phyloP scores from a whole-genome alignment of 129 eudicot genomes.

The Scalesia atractyloides region DNA sequence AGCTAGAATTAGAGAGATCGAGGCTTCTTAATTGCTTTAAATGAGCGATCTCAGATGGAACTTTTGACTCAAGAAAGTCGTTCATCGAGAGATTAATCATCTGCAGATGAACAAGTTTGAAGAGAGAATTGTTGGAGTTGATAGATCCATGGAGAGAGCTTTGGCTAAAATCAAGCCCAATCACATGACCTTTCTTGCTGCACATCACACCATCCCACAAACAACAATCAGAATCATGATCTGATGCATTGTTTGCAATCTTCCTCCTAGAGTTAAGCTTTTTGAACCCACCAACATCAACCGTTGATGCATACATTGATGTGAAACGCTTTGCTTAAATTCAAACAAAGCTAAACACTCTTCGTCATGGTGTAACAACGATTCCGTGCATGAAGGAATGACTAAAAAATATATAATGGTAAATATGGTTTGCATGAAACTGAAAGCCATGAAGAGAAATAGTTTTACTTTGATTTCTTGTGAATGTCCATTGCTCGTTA shows the following conservation, averaged over 20 bases:
- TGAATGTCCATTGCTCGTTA: too few relatives aligned
- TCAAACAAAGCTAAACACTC: too few relatives aligned
- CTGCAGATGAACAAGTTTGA: conserved; percentile 5
- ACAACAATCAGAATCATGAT: conserved; percentile 6
- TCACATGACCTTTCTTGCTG: background rate
- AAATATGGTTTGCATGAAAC: too few relatives aligned
- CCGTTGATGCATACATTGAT: too few relatives aligned
- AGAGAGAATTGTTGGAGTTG: background rate
- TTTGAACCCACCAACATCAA: background rate
- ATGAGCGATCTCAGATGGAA: conserved; percentile 9
- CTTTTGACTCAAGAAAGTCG: background rate
- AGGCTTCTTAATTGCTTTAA: conserved; percentile 9
- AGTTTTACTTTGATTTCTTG: too few relatives aligned
- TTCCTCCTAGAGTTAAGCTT: conserved; percentile 1
- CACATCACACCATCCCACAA: too few relatives aligned
- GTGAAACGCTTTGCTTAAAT: too few relatives aligned
- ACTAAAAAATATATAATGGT: too few relatives aligned
- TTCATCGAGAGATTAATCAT: conserved; percentile 11
- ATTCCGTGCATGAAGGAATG: too few relatives aligned
- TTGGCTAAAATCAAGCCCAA: conserved; percentile 1
- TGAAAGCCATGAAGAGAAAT: too few relatives aligned
- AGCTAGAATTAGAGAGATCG: background rate
- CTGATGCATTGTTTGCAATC: background rate
- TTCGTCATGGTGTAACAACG: too few relatives aligned
- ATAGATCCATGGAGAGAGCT: conserved; percentile 4